Evolutionary conservation across 2,329 filamentous ascomycete species (phyloP).

Genomic region (Zarea fungicola): DNA sequence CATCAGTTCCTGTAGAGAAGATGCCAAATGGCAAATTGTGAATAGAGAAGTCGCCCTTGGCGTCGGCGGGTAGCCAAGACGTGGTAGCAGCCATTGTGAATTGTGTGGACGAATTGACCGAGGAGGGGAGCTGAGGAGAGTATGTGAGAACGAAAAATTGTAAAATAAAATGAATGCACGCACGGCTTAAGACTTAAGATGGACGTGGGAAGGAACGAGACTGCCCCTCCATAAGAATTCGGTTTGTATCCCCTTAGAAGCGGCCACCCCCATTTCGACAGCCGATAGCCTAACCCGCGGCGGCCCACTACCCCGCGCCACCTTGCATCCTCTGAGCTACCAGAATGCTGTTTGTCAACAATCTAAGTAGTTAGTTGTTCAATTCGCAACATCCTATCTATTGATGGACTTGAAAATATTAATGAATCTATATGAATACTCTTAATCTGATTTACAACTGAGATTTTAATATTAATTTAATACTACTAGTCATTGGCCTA

Average conservation of each 20-base stretch:
- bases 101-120: neutral
- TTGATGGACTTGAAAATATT: no score
- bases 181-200: neutral
- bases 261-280: constrained; percentile 8
- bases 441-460: no score
- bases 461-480: no score
- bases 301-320: neutral
- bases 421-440: no score
- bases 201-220: neutral
- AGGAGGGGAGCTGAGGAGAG: neutral
- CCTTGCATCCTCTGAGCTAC: constrained; percentile 6
- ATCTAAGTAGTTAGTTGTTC: no score
- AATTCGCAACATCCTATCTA: no score
- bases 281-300: neutral
- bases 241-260: neutral
- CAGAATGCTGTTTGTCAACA: no score
- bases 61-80: constrained; percentile 15
- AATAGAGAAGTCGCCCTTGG: constrained; percentile 51
- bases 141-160: neutral
- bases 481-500: no score
- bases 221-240: neutral
- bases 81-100: constrained; percentile 11
- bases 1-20: constrained; percentile 54
- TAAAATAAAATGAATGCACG: neutral
- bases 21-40: constrained; percentile 73